Conservation (phyloP, 2,329 filamentous ascomycete genomes). For the Pseudogymnoascus sp. region DNA sequence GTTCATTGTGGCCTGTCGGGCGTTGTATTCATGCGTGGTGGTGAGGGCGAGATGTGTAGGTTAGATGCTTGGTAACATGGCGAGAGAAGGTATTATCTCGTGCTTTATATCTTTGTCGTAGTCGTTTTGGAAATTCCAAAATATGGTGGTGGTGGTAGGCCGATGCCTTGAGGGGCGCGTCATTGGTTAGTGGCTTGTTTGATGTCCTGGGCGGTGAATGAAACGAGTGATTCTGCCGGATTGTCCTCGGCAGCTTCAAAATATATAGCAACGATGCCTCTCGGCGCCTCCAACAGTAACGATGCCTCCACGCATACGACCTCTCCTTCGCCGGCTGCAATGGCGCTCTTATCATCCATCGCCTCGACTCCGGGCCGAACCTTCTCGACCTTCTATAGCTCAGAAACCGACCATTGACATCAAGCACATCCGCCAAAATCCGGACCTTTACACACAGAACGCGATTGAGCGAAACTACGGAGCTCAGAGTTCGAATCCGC, state of each 20-base stretch:
- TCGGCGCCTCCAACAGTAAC: background rate
- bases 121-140: conserved; percentile 8
- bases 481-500: conserved; percentile 47
- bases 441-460: conserved; percentile 73
- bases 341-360: conserved; percentile 22
- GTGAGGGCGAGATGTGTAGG: conserved; percentile 34
- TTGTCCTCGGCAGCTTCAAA: background rate
- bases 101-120: background rate
- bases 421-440: conserved; percentile 83
- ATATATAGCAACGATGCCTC: background rate
- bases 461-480: conserved; percentile 80
- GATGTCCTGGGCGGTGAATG: background rate
- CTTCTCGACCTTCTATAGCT: conserved; percentile 55
- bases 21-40: conserved; percentile 24
- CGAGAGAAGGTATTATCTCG: conserved; percentile 6
- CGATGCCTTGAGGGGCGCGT: conserved; percentile 6
- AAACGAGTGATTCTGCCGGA: background rate
- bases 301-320: background rate
- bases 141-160: conserved; percentile 4
- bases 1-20: conserved; percentile 46
- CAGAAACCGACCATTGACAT: conserved; percentile 77
- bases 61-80: conserved; percentile 14
- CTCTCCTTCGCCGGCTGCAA: background rate
- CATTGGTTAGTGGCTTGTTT: background rate
- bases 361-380: conserved; percentile 18